phyloP scores from a whole-genome alignment of 179 eudicot species.

The Actinidia arguta region DNA sequence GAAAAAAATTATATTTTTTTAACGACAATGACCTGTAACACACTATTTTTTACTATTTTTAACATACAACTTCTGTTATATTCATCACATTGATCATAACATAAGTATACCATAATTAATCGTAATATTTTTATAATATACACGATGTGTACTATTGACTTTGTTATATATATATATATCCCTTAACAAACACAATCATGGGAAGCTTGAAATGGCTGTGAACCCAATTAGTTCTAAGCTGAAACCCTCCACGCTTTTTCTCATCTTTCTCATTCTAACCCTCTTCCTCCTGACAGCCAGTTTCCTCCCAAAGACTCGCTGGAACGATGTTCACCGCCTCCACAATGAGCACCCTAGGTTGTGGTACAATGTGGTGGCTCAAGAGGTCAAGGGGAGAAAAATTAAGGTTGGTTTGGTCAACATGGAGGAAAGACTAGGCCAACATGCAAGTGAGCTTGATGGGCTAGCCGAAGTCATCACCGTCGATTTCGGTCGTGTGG shows the following conservation, averaged over 20 bases:
- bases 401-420: conserved; percentile 60
- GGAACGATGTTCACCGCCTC: neutral
- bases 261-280: conserved; percentile 32
- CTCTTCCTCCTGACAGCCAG: conserved; percentile 28
- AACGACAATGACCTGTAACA: too few species aligned
- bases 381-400: conserved; percentile 20
- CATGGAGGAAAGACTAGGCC: conserved; percentile 20
- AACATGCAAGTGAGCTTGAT: conserved; percentile 17
- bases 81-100: too few species aligned
- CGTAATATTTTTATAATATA: too few species aligned
- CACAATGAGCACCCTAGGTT: conserved; percentile 16
- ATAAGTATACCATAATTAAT: too few species aligned
- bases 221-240: conserved; percentile 10
- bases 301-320: conserved; percentile 23
- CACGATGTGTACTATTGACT: too few species aligned
- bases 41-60: too few species aligned
- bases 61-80: too few species aligned
- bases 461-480: conserved; percentile 30
- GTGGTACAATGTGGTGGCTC: conserved; percentile 38
- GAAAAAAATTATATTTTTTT: too few species aligned
- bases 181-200: neutral
- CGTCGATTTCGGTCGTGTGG: conserved; percentile 43
- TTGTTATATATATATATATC: neutral
- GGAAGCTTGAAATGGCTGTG: conserved; percentile 30
- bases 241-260: conserved; percentile 17